Percentiles rank a stretch among this genome's conserved stretches.
These are phyloP conservation scores for Sugiyamaella pinicola DNA, from an alignment of 1,139 yeast species.

Conservation along the genomic window DNA sequence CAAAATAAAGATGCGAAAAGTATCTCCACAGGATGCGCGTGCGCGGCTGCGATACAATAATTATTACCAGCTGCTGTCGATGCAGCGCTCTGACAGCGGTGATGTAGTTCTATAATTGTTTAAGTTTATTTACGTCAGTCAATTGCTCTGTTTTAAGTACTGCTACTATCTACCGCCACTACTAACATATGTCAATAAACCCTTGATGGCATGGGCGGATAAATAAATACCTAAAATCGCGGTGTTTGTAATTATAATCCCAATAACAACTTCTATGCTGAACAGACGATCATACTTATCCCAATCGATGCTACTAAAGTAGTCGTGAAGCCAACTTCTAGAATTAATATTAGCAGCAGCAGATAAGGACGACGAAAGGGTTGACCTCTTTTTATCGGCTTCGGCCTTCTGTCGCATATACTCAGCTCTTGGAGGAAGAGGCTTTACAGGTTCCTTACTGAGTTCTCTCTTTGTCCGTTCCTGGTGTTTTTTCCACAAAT, in stretches of 20 bases:
- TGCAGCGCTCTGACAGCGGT: no score
- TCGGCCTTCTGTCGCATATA: conserved; percentile 13
- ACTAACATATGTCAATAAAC: neutral
- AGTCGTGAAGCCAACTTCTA: conserved; percentile 1
- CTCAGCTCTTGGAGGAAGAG: conserved; percentile 31
- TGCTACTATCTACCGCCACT: neutral
- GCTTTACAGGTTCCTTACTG: conserved; percentile 22
- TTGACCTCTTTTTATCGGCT: neutral
- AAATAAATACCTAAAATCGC: conserved; percentile 13
- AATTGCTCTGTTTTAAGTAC: neutral
- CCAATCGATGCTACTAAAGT: neutral
- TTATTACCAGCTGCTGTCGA: no score
- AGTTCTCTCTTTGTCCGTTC: conserved; percentile 19
- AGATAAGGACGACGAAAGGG: neutral
- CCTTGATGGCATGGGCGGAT: neutral
- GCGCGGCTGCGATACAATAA: neutral
- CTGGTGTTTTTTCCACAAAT: conserved; percentile 32
- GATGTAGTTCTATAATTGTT: no score
- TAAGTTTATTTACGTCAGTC: no score
- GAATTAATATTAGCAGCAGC: neutral
- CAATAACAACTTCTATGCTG: conserved; percentile 10
- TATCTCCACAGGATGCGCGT: no score
- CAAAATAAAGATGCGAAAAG: no score
- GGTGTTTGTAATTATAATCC: conserved; percentile 9
- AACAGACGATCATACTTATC: conserved; percentile 1